Evolutionary conservation across 768 basidiomycete genomes (phyloP), one percentile per base, ranked within the genome.

Genomic region (Amanita phalloides): DNA sequence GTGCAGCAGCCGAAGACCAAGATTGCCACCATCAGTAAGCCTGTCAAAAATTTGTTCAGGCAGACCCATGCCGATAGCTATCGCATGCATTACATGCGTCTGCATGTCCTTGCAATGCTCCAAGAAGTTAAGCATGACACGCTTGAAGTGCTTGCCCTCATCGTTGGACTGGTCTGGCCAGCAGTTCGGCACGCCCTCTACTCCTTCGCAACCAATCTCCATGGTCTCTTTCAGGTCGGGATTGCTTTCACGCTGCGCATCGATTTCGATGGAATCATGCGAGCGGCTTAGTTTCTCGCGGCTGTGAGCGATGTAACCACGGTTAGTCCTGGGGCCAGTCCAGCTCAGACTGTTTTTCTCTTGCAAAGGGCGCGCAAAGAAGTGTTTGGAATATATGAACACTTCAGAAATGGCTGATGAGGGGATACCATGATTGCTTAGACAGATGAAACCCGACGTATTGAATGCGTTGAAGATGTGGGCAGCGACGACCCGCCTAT

Each of bases 171-270:
- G 81, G 39, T 69, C 66, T 3, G 86, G 90, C 90, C 91, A 93
- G 56, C 75, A 74, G 62, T 94, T 94, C 54, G 77, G 80, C 82
- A 84, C 89, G 36, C 67, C 72, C 13, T 75, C 69, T 57, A 87
- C 88, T 80, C 84, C 86, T 53, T 94, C 89, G 23, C 85, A 75
- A 28, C 91, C 90, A 42, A 94, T 91, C 64, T 94, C 90, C 82
- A 93, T 90, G 6, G 80, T 72, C 64, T 93, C 90, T 65, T 90
- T 90, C 67, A 68, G 80, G 61, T 90, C 90, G 0, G 90, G 90
- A 0, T 90, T 81, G 54, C 79, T 81, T 53, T 68, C 71, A n/a
- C 90, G 81, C 20, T 92, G 68, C 41, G 73, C 64, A 42, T 81
- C 83, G 57, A 93, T 91, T 67, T 90, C 88, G 14, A 71, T 65